Conservation (phyloP, 768 basidiomycete species). For the Suillus weaverae region DNA sequence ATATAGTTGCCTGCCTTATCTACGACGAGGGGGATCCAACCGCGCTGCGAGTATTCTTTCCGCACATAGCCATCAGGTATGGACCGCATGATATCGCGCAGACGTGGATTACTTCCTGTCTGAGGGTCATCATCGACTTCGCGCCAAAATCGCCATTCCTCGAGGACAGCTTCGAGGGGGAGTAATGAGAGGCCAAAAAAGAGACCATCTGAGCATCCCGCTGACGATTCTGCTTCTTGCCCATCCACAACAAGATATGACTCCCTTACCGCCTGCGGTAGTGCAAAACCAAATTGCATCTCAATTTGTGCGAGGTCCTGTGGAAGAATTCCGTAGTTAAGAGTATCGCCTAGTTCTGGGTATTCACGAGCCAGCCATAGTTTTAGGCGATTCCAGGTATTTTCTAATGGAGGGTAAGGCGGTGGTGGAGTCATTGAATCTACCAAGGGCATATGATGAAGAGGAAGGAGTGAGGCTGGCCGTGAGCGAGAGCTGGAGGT, state of each 20-base stretch:
- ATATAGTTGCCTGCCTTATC: constrained; percentile 97
- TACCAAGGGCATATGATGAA: constrained; percentile 56
- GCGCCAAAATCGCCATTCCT: constrained; percentile 97
- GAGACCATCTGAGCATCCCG: constrained; percentile 85
- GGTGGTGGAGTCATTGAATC: constrained; percentile 37
- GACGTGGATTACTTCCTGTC: constrained; percentile 74
- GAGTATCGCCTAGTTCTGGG: constrained; percentile 92
- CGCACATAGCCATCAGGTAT: constrained; percentile 90
- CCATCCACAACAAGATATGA: constrained; percentile 88
- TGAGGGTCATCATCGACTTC: constrained; percentile 87
- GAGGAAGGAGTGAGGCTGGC: constrained; percentile 62
- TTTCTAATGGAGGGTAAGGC: constrained; percentile 74
- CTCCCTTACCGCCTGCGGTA: constrained; percentile 88
- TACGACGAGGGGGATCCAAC: constrained; percentile 94
- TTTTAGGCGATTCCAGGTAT: constrained; percentile 83
- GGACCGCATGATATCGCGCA: constrained; percentile 80
- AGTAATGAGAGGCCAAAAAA: constrained; percentile 95
- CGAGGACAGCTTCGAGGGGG: constrained; percentile 88
- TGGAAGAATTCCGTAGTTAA: constrained; percentile 87
- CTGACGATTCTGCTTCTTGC: constrained; percentile 88
- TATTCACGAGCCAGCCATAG: constrained; percentile 83
- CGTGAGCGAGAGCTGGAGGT: constrained; percentile 42
- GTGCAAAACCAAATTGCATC: constrained; percentile 76
- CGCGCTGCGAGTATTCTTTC: constrained; percentile 86
- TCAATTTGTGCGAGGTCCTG: constrained; percentile 81